Evolutionary conservation across 495 filamentous ascomycete species (phyloP), one percentile per base, ranked within the genome.

Genomic region (Aspergillus funiculosus): DNA sequence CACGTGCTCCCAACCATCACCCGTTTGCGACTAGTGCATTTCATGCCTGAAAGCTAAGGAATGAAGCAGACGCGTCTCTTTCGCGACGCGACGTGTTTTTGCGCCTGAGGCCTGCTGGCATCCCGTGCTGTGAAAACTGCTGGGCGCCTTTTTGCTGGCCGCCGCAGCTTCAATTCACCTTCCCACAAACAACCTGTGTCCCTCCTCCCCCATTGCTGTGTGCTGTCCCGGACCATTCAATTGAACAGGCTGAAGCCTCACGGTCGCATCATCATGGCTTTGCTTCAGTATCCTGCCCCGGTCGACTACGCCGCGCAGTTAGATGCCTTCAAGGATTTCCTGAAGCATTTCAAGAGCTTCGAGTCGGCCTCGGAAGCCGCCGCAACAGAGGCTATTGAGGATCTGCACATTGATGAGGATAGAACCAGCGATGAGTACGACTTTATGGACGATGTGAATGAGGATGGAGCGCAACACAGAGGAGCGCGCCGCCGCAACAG

Each of bases 381-480:
- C 47, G 80, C 83, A 40, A 74, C 77, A 38, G 77, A 85, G 57
- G 89, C 87, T 13, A 68, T 98, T 24, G 79, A 86, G 48, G 82
- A 86, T 39, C 75, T 98, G 57, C 83, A 87, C 61, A 84, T 98
- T 52, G 84, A 91, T 64, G 89, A 83, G 45, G 85, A 90, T 69
- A 81, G 83, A 53, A 76, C 83, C n/a, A 90, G 86, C 67, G 89
- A 96, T 59, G 89, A 94, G 55, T 90, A 95, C 58, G 89, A 94
- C 58, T 87, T 94, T 65, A 87, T 95, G 85, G 86, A 94, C 56
- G 85, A 95, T 65, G 80, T 79, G 35, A 83, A 85, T 46, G 74
- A 52, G 48, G 63, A 48, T 39, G 66, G 55, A 57, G 69, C 52
- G 52, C 72, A 52, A 66, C 71, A 61, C 50, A 64, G 53, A 48